Evolutionary conservation across 805 yeast genomes (phyloP), one percentile per base, ranked within the genome.

Genomic region (Yarrowia osloensis): DNA sequence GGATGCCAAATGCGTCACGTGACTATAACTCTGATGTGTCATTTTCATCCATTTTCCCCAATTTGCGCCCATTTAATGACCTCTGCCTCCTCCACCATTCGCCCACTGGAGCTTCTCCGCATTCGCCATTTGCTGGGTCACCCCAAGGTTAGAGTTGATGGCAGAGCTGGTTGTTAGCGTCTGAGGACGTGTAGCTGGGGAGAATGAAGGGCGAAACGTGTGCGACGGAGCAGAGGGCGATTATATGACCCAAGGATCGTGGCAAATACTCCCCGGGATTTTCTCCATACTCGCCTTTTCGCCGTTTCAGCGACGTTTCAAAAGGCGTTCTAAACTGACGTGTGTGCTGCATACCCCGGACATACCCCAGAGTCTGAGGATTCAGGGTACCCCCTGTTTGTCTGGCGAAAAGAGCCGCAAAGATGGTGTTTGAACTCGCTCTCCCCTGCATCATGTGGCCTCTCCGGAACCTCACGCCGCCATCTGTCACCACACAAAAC

Each of bases 381-480:
- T 37, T 37, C 42, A 37, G 22, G 42, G 22, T 15, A 1, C 21
- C 24, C 46, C 46, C 26, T 40, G 46, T 40, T n/a, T 39, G 22
- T 39, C 2, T 39, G 21, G n/a, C 12, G 3, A 17, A 3, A 39
- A n/a, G n/a, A n/a, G n/a, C n/a, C n/a, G n/a, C n/a, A n/a, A n/a
- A n/a, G n/a, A n/a, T n/a, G n/a, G n/a, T n/a, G n/a, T n/a, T n/a
- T n/a, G n/a, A n/a, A n/a, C n/a, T n/a, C n/a, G n/a, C 39, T n/a
- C 57, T 31, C 57, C 57, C 57, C 57, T 50, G 57, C 42, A 50
- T 33, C 55, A 49, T 31, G 55, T 49, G 54, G 54, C 4, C 33
- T 31, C 35, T 31, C 2, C 11, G 39, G 39, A 35, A 13, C 39
- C 39, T 35, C 39, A 15, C 39, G 6, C 4, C 4, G 15, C 19